Conservation (phyloP, 2,329 filamentous ascomycete genomes). For the Colletotrichum euphorbiae region DNA sequence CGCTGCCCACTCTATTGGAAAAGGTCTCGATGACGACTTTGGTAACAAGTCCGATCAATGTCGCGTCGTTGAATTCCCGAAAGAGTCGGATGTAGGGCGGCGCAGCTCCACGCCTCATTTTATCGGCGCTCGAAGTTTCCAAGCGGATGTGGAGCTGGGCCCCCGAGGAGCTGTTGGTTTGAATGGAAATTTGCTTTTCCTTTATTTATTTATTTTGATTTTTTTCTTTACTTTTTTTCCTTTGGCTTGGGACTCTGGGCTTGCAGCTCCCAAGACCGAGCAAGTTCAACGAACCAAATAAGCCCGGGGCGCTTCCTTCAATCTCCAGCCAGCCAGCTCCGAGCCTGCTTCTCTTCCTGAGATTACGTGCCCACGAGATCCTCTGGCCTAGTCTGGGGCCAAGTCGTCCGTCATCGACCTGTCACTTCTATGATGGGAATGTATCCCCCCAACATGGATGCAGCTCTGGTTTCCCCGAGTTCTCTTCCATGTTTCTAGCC, state of each 20-base stretch:
- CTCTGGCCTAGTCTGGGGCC: constrained; percentile 21
- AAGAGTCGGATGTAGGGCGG: constrained; percentile 12
- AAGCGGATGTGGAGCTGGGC: constrained; percentile 23
- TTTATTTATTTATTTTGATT: too few species aligned
- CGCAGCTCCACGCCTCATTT: constrained; percentile 34
- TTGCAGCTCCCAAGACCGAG: too few species aligned
- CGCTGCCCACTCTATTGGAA: constrained; percentile 7
- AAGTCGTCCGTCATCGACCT: not conserved
- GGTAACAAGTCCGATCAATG: constrained; percentile 14
- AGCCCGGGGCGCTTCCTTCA: constrained; percentile 13
- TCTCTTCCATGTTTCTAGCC: not conserved
- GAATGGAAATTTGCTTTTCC: constrained; percentile 5
- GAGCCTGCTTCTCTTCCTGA: constrained; percentile 10
- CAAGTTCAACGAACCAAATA: not conserved
- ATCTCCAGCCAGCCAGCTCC: not conserved
- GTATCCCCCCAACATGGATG: constrained; percentile 23
- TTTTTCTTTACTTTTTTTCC: too few species aligned
- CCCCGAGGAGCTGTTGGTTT: constrained; percentile 10
- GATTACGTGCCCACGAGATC: constrained; percentile 29
- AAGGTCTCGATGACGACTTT: constrained; percentile 20
- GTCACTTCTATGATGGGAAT: constrained; percentile 20
- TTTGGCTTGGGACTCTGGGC: not conserved
- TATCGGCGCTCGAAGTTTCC: constrained; percentile 15
- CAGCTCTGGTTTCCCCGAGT: constrained; percentile 16
- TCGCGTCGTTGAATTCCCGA: constrained; percentile 21